Conservation (phyloP, 73 alveolate genomes). For the Blepharisma japonicum region DNA sequence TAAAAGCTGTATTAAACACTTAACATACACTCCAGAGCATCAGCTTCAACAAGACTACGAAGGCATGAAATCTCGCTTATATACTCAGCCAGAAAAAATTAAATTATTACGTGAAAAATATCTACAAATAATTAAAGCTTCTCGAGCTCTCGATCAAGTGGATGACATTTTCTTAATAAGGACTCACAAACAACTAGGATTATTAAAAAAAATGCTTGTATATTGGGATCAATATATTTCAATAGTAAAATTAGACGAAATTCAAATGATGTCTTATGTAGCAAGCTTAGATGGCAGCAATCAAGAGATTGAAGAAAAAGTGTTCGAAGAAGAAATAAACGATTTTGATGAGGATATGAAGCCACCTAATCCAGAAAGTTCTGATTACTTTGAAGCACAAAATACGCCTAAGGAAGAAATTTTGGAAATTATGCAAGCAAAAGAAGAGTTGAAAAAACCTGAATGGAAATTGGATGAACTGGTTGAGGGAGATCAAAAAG, state of each 20-base stretch:
- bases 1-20: not conserved
- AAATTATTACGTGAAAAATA: not conserved
- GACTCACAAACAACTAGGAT: not conserved
- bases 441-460: not conserved
- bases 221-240: conserved; percentile 5
- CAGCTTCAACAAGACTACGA: conserved; percentile 4
- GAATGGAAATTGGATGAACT: not conserved
- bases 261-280: not conserved
- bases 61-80: not conserved
- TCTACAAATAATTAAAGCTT: not conserved
- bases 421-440: not conserved
- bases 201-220: not conserved
- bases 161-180: not conserved
- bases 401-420: not conserved
- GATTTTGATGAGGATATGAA: not conserved
- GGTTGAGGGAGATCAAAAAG: not conserved
- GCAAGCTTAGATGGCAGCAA: no score
- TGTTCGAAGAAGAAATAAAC: no score
- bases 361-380: conserved; percentile 8
- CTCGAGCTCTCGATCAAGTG: not conserved
- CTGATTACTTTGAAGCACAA: not conserved
- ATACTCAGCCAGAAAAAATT: not conserved
- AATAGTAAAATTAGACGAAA: not conserved
- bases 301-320: no score
- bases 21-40: not conserved